These are phyloP conservation scores for Pseudophaeomoniella oleicola DNA, from an alignment of 2,329 filamentous ascomycete species.

Conservation along the genomic window DNA sequence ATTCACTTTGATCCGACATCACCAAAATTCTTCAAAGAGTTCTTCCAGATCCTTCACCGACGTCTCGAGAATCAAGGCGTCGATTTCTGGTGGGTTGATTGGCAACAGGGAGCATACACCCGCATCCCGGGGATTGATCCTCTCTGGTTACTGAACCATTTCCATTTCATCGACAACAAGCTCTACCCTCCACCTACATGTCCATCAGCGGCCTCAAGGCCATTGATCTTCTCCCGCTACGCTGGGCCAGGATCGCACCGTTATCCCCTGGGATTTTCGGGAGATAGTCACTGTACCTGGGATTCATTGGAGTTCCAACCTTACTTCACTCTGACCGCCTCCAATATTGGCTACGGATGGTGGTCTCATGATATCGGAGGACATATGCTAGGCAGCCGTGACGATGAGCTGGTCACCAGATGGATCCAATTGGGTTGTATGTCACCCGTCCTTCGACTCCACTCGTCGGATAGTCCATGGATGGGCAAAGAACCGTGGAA, in stretches of 20 bases:
- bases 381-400: slow-evolving; percentile 39
- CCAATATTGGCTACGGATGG: slow-evolving; percentile 55
- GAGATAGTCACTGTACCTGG: slow-evolving; percentile 47
- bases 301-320: slow-evolving; percentile 47
- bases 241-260: slow-evolving; percentile 49
- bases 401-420: slow-evolving; percentile 43
- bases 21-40: slow-evolving; percentile 41
- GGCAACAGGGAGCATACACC: slow-evolving; percentile 47
- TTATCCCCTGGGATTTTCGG: slow-evolving; percentile 51
- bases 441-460: slow-evolving; percentile 46
- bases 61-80: slow-evolving; percentile 40
- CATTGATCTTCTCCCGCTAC: slow-evolving; percentile 46
- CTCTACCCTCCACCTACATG: neutral
- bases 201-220: slow-evolving; percentile 11
- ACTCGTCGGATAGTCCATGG: slow-evolving; percentile 44
- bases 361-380: slow-evolving; percentile 58
- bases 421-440: slow-evolving; percentile 50
- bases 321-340: slow-evolving; percentile 51
- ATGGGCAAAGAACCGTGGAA: slow-evolving; percentile 49
- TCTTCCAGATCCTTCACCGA: slow-evolving; percentile 42
- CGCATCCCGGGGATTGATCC: slow-evolving; percentile 45
- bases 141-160: slow-evolving; percentile 52
- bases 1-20: slow-evolving; percentile 43
- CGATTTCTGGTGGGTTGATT: slow-evolving; percentile 56
- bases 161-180: slow-evolving; percentile 41